These are phyloP conservation scores for Ceratobasidium papillatum DNA, from an alignment of 1,284 basidiomycete species.

Conservation along the genomic window DNA sequence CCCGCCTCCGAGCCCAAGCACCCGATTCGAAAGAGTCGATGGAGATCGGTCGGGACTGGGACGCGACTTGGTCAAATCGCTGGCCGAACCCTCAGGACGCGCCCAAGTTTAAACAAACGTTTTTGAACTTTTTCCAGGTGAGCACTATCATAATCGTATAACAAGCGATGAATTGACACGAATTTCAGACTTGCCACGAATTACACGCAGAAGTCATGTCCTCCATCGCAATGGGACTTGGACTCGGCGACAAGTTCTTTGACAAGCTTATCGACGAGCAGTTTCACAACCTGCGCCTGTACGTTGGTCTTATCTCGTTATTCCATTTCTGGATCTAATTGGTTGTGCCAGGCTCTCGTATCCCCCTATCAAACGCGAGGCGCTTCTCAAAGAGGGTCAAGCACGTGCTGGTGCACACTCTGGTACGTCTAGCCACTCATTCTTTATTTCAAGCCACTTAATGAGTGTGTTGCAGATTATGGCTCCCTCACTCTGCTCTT, in stretches of 20 bases:
- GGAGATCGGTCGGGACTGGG: slow-evolving; percentile 78
- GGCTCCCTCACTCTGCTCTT: slow-evolving; percentile 86
- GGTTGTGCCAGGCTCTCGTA: slow-evolving; percentile 65
- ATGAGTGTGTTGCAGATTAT: slow-evolving; percentile 62
- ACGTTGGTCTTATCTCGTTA: not conserved
- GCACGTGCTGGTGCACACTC: slow-evolving; percentile 84
- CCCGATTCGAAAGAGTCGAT: slow-evolving; percentile 70
- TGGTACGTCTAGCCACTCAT: not conserved
- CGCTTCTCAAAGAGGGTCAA: slow-evolving; percentile 71
- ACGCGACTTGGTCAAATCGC: slow-evolving; percentile 59
- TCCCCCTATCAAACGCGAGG: slow-evolving; percentile 68
- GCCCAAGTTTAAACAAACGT: slow-evolving; percentile 73
- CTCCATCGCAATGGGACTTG: slow-evolving; percentile 79
- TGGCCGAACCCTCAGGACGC: slow-evolving; percentile 75
- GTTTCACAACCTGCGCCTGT: slow-evolving; percentile 70
- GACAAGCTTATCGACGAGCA: slow-evolving; percentile 76
- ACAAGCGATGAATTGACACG: not conserved
- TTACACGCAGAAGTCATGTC: slow-evolving; percentile 80
- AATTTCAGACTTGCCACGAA: slow-evolving; percentile 71
- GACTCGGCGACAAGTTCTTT: slow-evolving; percentile 75
- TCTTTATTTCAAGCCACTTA: slow-evolving; percentile 13
- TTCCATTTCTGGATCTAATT: slow-evolving; percentile 40
- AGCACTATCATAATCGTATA: slow-evolving; percentile 43
- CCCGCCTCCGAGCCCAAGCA: slow-evolving; percentile 69
- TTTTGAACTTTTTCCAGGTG: slow-evolving; percentile 77